Evolutionary conservation across 1,284 basidiomycete species (phyloP).

Genomic region (Leucocoprinus gongylophorus): DNA sequence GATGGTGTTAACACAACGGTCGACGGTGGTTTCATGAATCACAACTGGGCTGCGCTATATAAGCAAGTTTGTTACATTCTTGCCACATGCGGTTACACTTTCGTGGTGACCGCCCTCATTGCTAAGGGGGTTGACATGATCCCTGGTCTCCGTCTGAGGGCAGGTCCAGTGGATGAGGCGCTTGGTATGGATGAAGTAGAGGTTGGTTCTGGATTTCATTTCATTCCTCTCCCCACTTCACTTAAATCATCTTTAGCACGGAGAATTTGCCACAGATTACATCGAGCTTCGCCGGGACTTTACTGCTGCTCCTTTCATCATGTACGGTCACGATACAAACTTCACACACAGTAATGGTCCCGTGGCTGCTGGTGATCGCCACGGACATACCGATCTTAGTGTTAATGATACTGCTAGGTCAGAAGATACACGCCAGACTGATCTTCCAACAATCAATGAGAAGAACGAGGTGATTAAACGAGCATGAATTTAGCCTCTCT

Average conservation of each 20-base stretch:
- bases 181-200: slow-evolving; percentile 87
- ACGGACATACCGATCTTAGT: slow-evolving; percentile 36
- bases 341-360: slow-evolving; percentile 7
- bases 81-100: slow-evolving; percentile 60
- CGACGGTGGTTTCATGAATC: slow-evolving; percentile 35
- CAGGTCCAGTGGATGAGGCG: slow-evolving; percentile 70
- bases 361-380: slow-evolving; percentile 42
- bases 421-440: neutral
- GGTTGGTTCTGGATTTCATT: slow-evolving; percentile 42
- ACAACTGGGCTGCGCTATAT: slow-evolving; percentile 50
- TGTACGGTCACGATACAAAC: neutral
- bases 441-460: neutral
- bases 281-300: slow-evolving; percentile 71
- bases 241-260: slow-evolving; percentile 42
- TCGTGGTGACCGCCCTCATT: slow-evolving; percentile 61
- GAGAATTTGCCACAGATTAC: slow-evolving; percentile 72
- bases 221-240: neutral
- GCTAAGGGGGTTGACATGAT: slow-evolving; percentile 70
- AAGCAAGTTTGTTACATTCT: slow-evolving; percentile 81
- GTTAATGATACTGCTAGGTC: neutral
- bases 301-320: slow-evolving; percentile 31
- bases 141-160: slow-evolving; percentile 71
- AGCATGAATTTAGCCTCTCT: neutral
- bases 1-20: slow-evolving; percentile 52
- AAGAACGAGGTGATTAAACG: neutral